Percentiles rank a stretch among this genome's conserved stretches.
Conservation (phyloP, 345 rosid species). For the Boechera retrofracta region DNA sequence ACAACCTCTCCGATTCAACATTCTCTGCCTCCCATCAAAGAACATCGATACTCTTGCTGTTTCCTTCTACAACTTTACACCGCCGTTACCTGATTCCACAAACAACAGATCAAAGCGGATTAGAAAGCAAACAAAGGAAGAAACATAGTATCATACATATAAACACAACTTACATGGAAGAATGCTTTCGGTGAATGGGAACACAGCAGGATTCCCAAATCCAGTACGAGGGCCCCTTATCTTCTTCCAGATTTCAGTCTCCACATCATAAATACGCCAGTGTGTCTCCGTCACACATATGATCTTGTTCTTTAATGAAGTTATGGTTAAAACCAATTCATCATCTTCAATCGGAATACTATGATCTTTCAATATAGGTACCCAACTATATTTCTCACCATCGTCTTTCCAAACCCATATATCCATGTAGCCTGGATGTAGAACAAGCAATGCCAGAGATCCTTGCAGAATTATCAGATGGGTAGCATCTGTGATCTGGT, state of each 20-base stretch:
- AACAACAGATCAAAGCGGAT: neutral
- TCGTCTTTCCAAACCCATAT: conserved; percentile 36
- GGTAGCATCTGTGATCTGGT: neutral
- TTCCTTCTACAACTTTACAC: conserved; percentile 13
- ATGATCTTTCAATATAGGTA: neutral
- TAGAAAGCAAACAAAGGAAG: conserved; percentile 2
- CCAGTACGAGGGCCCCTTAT: neutral
- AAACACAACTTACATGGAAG: conserved; percentile 44
- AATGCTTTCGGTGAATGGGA: conserved; percentile 42
- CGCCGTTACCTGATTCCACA: conserved; percentile 29
- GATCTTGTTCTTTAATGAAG: conserved; percentile 21
- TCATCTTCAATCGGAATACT: neutral
- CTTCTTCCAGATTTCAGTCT: conserved; percentile 12
- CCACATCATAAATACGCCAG: conserved; percentile 34
- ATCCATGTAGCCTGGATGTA: conserved; percentile 26
- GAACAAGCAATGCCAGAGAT: conserved; percentile 30
- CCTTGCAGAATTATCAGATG: conserved; percentile 25
- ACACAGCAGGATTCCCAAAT: conserved; percentile 8
- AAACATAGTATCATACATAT: conserved; percentile 9
- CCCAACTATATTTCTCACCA: conserved; percentile 32
- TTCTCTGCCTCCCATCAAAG: neutral
- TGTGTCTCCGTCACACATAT: conserved; percentile 30
- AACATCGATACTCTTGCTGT: neutral
- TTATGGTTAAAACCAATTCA: conserved; percentile 28
- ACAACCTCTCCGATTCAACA: conserved; percentile 1